A percentile compares a stretch with the other conserved stretches of the same genome.
Conservation (phyloP, 192 early-diverging fungal species). For the Podila horticola region DNA sequence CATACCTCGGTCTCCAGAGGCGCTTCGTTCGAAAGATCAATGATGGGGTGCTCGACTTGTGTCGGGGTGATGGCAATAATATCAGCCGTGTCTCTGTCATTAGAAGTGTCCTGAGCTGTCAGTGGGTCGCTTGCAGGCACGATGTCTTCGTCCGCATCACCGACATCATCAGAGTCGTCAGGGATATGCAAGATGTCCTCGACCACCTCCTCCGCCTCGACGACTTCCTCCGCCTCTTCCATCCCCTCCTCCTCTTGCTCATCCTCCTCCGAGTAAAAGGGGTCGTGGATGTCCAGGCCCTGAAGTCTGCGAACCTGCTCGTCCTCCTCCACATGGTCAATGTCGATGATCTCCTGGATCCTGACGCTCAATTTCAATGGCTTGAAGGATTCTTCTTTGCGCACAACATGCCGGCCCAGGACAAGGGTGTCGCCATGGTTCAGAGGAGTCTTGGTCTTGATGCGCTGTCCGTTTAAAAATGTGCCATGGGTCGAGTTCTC, state of each 20-base stretch:
- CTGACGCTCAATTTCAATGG: conserved; percentile 18
- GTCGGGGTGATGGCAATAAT: too few species aligned
- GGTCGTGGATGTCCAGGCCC: not conserved
- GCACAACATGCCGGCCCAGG: conserved; percentile 25
- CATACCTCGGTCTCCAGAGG: too few species aligned
- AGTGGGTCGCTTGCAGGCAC: too few species aligned
- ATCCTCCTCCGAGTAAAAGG: not conserved
- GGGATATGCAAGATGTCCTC: too few species aligned
- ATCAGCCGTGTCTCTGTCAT: too few species aligned
- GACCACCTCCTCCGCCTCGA: not conserved
- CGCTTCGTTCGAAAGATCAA: too few species aligned
- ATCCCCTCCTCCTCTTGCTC: not conserved
- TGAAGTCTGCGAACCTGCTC: conserved; percentile 1
- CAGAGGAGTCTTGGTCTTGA: not conserved
- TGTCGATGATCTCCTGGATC: conserved; percentile 9
- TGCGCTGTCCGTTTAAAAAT: conserved; percentile 17
- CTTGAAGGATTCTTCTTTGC: conserved; percentile 13
- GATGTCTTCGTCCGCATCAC: too few species aligned
- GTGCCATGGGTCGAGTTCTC: conserved; percentile 32
- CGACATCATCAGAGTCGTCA: too few species aligned
- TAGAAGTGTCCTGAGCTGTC: too few species aligned
- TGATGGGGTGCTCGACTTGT: too few species aligned
- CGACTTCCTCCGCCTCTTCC: not conserved
- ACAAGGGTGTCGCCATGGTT: conserved; percentile 11
- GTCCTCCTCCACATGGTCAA: not conserved